Conservation (phyloP, 1,139 yeast species). For the Suhomyces maxii region DNA sequence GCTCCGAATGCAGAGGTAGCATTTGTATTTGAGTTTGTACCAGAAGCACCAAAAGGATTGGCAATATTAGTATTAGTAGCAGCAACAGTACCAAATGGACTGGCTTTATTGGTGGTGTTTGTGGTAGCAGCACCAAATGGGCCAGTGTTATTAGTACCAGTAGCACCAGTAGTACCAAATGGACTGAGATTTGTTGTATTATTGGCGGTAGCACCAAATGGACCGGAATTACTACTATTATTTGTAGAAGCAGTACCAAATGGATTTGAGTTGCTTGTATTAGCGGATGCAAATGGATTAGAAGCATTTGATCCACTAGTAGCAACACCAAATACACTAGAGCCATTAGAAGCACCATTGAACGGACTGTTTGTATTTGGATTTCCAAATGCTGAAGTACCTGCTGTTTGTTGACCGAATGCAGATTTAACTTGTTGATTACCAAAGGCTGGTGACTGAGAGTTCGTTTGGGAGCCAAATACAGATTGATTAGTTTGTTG, state of each 20-base stretch:
- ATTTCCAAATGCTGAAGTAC: neutral
- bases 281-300: neutral
- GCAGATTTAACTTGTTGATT: too few relatives aligned
- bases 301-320: too few relatives aligned
- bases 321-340: too few relatives aligned
- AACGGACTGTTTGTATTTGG: too few relatives aligned
- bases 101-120: neutral
- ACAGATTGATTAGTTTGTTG: constrained; percentile 3
- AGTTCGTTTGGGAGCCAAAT: constrained; percentile 12
- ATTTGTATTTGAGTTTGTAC: neutral
- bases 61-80: neutral
- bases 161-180: constrained; percentile 10
- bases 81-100: constrained; percentile 4
- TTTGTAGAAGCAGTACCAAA: neutral
- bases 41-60: constrained; percentile 9
- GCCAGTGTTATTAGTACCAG: constrained; percentile 1
- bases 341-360: neutral
- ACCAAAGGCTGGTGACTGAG: too few relatives aligned
- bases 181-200: constrained; percentile 8
- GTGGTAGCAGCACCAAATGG: constrained; percentile 9
- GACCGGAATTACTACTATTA: neutral
- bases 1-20: neutral
- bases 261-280: neutral
- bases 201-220: constrained; percentile 12
- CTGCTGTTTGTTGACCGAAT: too few relatives aligned